Percentiles rank a stretch among this genome's conserved stretches.
Conservation (phyloP, 2,329 filamentous ascomycete genomes). For the Elsinoe australis region DNA sequence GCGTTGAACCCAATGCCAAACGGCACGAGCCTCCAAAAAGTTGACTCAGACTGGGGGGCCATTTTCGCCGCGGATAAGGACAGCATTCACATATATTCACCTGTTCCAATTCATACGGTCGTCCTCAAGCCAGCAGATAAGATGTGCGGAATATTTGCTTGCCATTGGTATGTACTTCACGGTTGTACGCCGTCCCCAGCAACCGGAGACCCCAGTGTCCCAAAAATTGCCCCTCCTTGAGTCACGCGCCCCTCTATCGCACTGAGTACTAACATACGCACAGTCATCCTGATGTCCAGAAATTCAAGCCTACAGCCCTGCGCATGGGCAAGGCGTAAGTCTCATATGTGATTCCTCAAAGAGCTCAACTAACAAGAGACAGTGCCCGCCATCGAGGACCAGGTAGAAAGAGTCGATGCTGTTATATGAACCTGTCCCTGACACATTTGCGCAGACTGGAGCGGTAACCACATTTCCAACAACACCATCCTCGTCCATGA, state of each 20-base stretch:
- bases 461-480: slow-evolving; percentile 81
- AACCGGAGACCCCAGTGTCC: too few relatives aligned
- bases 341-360: slow-evolving; percentile 8
- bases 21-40: neutral
- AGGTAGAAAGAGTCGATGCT: slow-evolving; percentile 32
- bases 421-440: neutral
- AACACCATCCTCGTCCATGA: slow-evolving; percentile 97
- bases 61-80: slow-evolving; percentile 9
- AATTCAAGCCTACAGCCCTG: slow-evolving; percentile 92
- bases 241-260: slow-evolving; percentile 22
- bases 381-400: slow-evolving; percentile 93
- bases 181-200: neutral
- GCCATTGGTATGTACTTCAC: slow-evolving; percentile 59
- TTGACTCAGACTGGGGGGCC: slow-evolving; percentile 14
- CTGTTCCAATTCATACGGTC: neutral
- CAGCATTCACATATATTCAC: neutral
- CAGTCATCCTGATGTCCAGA: slow-evolving; percentile 83
- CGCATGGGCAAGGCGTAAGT: slow-evolving; percentile 87
- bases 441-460: slow-evolving; percentile 16
- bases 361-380: slow-evolving; percentile 30
- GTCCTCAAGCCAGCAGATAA: slow-evolving; percentile 31
- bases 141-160: slow-evolving; percentile 98
- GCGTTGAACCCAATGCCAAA: neutral
- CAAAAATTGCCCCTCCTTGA: neutral
- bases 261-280: slow-evolving; percentile 19